Conservation (phyloP, 2,329 filamentous ascomycete genomes). For the Neofusicoccum kwambonambiense region DNA sequence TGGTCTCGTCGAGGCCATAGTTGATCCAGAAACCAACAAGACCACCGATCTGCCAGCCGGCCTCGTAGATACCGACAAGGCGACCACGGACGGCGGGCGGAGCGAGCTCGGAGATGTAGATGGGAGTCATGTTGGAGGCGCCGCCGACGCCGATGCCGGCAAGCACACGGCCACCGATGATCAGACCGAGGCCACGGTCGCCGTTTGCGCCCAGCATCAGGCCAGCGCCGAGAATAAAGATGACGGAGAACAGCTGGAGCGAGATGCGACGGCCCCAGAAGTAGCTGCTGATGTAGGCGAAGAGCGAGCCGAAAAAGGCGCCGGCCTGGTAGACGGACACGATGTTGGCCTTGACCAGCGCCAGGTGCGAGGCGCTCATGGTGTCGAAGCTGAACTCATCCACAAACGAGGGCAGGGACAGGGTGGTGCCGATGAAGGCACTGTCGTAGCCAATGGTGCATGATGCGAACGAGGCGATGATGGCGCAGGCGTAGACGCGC, state of each 20-base stretch:
- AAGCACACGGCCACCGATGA: slow-evolving; percentile 58
- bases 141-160: slow-evolving; percentile 58
- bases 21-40: slow-evolving; percentile 49
- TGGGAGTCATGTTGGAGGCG: slow-evolving; percentile 57
- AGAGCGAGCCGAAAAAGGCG: slow-evolving; percentile 77
- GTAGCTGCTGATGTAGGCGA: slow-evolving; percentile 65
- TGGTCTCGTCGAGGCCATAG: slow-evolving; percentile 45
- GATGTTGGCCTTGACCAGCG: slow-evolving; percentile 69
- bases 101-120: slow-evolving; percentile 59
- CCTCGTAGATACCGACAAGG: slow-evolving; percentile 58
- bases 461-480: slow-evolving; percentile 56
- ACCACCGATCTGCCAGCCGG: slow-evolving; percentile 55
- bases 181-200: slow-evolving; percentile 50
- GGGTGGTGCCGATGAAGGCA: slow-evolving; percentile 75
- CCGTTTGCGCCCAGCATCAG: slow-evolving; percentile 64
- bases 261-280: slow-evolving; percentile 66
- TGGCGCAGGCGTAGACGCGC: slow-evolving; percentile 56
- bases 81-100: slow-evolving; percentile 59
- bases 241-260: slow-evolving; percentile 57
- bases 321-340: slow-evolving; percentile 80
- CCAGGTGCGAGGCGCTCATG: slow-evolving; percentile 50
- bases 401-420: slow-evolving; percentile 68
- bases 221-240: slow-evolving; percentile 71
- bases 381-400: slow-evolving; percentile 64
- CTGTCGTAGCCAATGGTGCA: slow-evolving; percentile 66